A percentile compares a stretch with the other conserved stretches of the same genome.
These are phyloP conservation scores for Periglandula ipomoeae DNA, from an alignment of 2,329 filamentous ascomycete genomes.

Conservation along the genomic window DNA sequence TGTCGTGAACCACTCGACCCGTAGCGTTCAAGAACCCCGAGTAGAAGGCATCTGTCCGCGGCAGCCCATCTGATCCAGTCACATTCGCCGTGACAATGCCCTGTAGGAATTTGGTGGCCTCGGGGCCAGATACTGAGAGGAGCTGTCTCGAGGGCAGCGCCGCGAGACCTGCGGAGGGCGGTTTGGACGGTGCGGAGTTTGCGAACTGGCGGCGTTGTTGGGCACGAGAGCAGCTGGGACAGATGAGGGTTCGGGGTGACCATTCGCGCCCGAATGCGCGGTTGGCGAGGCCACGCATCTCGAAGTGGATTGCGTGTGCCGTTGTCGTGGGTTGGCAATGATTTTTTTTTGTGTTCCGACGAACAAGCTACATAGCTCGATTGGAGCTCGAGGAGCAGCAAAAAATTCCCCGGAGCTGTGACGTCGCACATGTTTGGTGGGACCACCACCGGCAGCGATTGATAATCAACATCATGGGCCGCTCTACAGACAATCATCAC, in stretches of 20 bases:
- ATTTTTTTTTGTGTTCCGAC: too few relatives aligned
- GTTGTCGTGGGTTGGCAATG: not conserved
- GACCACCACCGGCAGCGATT: not conserved
- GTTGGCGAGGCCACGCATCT: conserved; percentile 1
- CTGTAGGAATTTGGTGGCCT: conserved; percentile 78
- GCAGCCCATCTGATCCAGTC: conserved; percentile 26
- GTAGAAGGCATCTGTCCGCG: conserved; percentile 53
- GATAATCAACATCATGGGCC: too few relatives aligned
- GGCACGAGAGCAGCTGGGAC: conserved; percentile 11
- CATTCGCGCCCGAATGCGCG: conserved; percentile 18
- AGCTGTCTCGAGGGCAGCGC: conserved; percentile 65
- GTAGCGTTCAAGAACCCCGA: conserved; percentile 77
- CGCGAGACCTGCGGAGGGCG: conserved; percentile 38
- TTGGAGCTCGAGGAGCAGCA: not conserved
- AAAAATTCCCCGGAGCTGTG: not conserved
- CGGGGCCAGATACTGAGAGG: conserved; percentile 68
- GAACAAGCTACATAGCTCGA: too few relatives aligned
- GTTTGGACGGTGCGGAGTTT: conserved; percentile 25
- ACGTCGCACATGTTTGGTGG: conserved; percentile 8
- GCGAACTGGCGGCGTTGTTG: conserved; percentile 24
- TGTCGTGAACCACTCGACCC: conserved; percentile 79
- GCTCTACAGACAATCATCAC: too few relatives aligned
- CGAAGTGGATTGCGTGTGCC: not conserved
- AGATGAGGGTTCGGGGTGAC: conserved; percentile 14
- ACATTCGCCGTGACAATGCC: conserved; percentile 65